phyloP scores from a whole-genome alignment of 441 rosid genomes.

The Brassica balearica region DNA sequence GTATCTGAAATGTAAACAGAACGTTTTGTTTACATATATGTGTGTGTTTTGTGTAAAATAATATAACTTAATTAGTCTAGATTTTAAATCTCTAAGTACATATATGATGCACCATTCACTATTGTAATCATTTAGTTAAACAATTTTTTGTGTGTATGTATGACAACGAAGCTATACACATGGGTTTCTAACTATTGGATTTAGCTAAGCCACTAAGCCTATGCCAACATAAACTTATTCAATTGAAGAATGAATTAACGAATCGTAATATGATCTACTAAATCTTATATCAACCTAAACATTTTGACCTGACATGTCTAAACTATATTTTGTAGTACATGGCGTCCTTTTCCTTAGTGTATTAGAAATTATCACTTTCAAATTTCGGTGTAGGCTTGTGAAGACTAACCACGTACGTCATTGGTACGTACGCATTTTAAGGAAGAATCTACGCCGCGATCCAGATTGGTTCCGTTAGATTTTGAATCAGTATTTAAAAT shows the following conservation, averaged over 20 bases:
- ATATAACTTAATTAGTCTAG: not conserved
- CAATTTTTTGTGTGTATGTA: not conserved
- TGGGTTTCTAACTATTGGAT: slow-evolving; percentile 31
- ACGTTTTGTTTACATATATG: not conserved
- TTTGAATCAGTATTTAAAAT: slow-evolving; percentile 19
- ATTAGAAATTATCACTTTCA: slow-evolving; percentile 35
- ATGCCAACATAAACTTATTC: slow-evolving; percentile 30
- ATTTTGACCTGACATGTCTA: slow-evolving; percentile 34
- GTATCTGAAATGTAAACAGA: not conserved
- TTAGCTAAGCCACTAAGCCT: slow-evolving; percentile 31
- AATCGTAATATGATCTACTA: slow-evolving; percentile 33
- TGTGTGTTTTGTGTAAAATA: not conserved
- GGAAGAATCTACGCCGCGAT: slow-evolving; percentile 32
- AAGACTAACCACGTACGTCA: slow-evolving; percentile 40
- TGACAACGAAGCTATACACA: slow-evolving; percentile 27
- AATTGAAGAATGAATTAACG: slow-evolving; percentile 19
- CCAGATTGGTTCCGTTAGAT: slow-evolving; percentile 27
- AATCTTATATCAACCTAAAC: slow-evolving; percentile 32
- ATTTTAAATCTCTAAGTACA: not conserved
- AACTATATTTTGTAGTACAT: slow-evolving; percentile 8
- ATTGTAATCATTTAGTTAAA: not conserved
- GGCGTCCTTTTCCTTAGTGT: slow-evolving; percentile 25
- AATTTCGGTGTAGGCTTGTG: slow-evolving; percentile 31
- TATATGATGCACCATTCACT: not conserved
- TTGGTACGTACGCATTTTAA: slow-evolving; percentile 39